Evolutionary conservation across 306 rosid genomes (phyloP), one percentile per base, ranked within the genome.

Genomic region (Bauhinia variegata): DNA sequence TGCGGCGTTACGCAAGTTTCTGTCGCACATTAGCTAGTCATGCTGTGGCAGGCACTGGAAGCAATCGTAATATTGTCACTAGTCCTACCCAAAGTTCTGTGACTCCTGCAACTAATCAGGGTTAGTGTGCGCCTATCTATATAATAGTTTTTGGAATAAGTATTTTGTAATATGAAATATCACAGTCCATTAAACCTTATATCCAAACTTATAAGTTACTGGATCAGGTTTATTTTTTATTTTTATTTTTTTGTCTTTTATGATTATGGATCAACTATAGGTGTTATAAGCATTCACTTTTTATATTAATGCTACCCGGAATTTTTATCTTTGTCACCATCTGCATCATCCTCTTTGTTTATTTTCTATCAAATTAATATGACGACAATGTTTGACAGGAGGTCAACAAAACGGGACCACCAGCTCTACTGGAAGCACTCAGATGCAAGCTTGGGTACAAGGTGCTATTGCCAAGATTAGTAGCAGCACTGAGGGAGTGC

Each of bases 11-110:
- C 78, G 99, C 99, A 43, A 93, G 99, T 85, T 93, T 93, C 79
- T 93, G 99, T 36, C 99, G 99, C 71, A 93, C 99, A 68, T 76
- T 93, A 83, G 99, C 99, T 16, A 90, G 92, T 82, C 99, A 93
- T 80, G 92, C 99, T 75, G 93, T 86, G 63, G 88, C 97, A 12
- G 90, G 99, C 65, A 75, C 87, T 14, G 99, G 99, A 67, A 93
- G 82, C 82, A 93, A 88, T 75, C 96, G 99, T 43, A 88, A 79
- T 71, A 73, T 93, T 86, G 99, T 90, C 56, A 77, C 99, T 59
- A 90, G 97, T 80, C 97, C 97, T 68, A 86, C 95, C 46, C 99
- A 84, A 76, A 93, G 91, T 80, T 71, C 91, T 41, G 89, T 88
- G 5, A 77, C 97, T 73, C 96, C 99, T 55, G 92, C 85, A 19